phyloP scores from a whole-genome alignment of 2,329 filamentous ascomycete genomes.

The Chaetomium sp. region DNA sequence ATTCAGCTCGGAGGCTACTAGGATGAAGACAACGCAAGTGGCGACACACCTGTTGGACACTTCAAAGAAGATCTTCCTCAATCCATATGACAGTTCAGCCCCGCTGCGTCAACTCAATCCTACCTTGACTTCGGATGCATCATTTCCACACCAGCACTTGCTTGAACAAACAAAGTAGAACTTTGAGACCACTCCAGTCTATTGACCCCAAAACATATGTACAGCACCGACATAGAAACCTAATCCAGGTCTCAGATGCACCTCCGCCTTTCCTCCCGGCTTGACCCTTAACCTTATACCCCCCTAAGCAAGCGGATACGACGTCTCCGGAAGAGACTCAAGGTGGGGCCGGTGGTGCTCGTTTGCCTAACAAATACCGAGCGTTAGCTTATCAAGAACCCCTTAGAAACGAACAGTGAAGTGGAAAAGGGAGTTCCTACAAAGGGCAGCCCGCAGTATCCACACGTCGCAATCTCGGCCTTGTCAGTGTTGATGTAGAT shows the following conservation, averaged over 20 bases:
- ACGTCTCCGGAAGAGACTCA: slow-evolving; percentile 70
- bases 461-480: slow-evolving; percentile 83
- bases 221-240: background rate
- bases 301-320: slow-evolving; percentile 60
- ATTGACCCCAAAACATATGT: slow-evolving; percentile 11
- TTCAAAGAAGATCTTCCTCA: background rate
- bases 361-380: slow-evolving; percentile 58
- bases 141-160: no score
- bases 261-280: background rate
- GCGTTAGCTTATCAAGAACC: background rate
- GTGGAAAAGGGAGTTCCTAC: slow-evolving; percentile 49
- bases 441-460: slow-evolving; percentile 89
- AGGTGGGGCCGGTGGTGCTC: slow-evolving; percentile 82
- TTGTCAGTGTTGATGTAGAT: slow-evolving; percentile 99
- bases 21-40: background rate
- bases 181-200: background rate
- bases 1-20: background rate
- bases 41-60: background rate
- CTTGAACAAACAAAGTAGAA: no score
- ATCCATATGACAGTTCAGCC: no score
- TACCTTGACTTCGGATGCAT: no score
- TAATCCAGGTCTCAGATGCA: background rate
- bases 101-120: background rate
- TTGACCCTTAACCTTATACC: background rate
- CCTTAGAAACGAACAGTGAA: background rate